Conservation (phyloP, 2,329 filamentous ascomycete genomes). For the Venturia asperata region DNA sequence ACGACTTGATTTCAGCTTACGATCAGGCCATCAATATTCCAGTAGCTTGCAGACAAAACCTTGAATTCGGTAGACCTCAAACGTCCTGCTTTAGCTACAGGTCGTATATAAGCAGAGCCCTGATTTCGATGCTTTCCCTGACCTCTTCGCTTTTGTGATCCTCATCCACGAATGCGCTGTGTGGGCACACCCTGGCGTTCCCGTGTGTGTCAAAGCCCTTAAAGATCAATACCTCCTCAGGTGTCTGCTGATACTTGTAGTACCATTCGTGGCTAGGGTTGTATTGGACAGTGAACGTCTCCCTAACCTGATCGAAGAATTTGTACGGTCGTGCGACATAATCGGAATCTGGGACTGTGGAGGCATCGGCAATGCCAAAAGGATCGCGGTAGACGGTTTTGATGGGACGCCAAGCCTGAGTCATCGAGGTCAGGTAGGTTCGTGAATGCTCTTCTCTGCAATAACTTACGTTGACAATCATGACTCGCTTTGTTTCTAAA, state of each 20-base stretch:
- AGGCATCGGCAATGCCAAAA: constrained; percentile 19
- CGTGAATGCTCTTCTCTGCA: not conserved
- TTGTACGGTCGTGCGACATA: constrained; percentile 11
- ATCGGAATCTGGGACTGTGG: constrained; percentile 14
- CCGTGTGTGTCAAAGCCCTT: constrained; percentile 20
- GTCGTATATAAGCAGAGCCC: constrained; percentile 19
- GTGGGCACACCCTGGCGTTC: constrained; percentile 18
- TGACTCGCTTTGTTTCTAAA: constrained; percentile 12
- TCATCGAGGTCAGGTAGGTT: not conserved
- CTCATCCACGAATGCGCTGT: constrained; percentile 20
- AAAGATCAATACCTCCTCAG: constrained; percentile 19
- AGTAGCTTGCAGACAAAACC: no score
- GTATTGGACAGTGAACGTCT: constrained; percentile 5
- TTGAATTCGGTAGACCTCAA: no score
- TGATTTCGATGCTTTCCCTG: constrained; percentile 20
- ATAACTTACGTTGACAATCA: constrained; percentile 18
- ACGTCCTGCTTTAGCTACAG: not conserved
- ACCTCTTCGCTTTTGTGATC: constrained; percentile 13
- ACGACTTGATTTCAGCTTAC: no score
- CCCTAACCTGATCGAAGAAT: constrained; percentile 17
- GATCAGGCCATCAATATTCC: no score
- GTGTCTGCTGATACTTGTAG: constrained; percentile 19
- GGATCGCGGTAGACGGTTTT: constrained; percentile 20
- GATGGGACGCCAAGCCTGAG: constrained; percentile 20
- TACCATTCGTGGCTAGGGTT: constrained; percentile 18